Evolutionary conservation across 2,329 filamentous ascomycete genomes (phyloP).

Genomic region (Calonectria ilicicola): DNA sequence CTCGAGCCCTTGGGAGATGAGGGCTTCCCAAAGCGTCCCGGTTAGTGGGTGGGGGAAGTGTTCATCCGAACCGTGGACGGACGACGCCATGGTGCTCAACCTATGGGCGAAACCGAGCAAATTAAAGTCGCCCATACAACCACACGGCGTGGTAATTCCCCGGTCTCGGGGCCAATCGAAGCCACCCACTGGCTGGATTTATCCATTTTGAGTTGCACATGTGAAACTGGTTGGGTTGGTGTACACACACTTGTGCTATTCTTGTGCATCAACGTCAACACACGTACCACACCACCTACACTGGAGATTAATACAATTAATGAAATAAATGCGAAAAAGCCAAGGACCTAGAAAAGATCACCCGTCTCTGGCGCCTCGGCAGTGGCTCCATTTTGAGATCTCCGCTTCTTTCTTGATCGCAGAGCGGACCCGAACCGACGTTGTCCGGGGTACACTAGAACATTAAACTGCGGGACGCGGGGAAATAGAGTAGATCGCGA

Average conservation of each 20-base stretch:
- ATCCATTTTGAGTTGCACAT: neutral
- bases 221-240: neutral
- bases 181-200: neutral
- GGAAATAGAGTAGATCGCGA: conserved; percentile 15
- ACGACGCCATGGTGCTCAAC: neutral
- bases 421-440: conserved; percentile 22
- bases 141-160: neutral
- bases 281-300: neutral
- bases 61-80: conserved; percentile 16
- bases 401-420: neutral
- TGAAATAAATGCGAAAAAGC: neutral
- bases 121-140: neutral
- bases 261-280: neutral
- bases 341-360: neutral
- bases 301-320: neutral
- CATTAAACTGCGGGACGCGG: conserved; percentile 18
- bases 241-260: neutral
- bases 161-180: neutral
- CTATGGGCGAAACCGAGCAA: neutral
- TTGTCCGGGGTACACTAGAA: conserved; percentile 13
- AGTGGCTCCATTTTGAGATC: neutral
- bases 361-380: neutral
- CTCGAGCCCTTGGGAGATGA: neutral
- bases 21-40: neutral
- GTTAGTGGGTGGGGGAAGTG: conserved; percentile 16